These are phyloP conservation scores for Calonectria pseudoturangicola DNA, from an alignment of 2,329 filamentous ascomycete species.

Conservation along the genomic window DNA sequence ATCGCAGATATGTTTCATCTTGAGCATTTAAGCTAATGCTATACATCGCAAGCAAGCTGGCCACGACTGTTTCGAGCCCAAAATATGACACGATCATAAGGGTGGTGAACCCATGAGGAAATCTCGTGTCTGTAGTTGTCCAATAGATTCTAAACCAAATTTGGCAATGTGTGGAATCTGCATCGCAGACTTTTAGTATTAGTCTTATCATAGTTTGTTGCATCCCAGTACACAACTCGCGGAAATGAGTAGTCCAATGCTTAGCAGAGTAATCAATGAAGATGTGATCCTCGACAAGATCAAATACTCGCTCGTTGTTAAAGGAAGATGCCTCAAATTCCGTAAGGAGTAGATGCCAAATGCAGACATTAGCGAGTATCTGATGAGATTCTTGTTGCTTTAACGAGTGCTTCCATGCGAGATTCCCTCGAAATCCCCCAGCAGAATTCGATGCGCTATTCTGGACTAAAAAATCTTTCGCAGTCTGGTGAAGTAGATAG, in stretches of 20 bases:
- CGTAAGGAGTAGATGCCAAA: neutral
- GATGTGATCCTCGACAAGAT: neutral
- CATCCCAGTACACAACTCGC: neutral
- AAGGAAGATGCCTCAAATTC: neutral
- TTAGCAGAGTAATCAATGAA: conserved; percentile 5
- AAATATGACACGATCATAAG: conserved; percentile 7
- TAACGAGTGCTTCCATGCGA: neutral
- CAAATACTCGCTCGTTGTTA: neutral
- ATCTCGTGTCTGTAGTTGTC: neutral
- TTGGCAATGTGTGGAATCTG: neutral
- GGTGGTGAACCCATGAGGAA: neutral
- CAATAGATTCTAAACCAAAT: conserved; percentile 10
- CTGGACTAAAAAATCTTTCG: conserved; percentile 2
- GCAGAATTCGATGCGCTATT: too few species aligned
- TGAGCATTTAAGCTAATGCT: neutral
- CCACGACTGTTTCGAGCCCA: neutral
- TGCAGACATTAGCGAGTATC: neutral
- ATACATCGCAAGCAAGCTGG: neutral
- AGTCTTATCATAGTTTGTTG: neutral
- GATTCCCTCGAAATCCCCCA: too few species aligned
- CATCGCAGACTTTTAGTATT: neutral
- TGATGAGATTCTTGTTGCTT: neutral
- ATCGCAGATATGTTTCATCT: neutral
- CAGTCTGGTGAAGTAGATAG: neutral
- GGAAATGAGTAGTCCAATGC: neutral